Base-by-base conservation (phyloP, 2,329 filamentous ascomycete genomes). In the Epichloe baconii region DNA sequence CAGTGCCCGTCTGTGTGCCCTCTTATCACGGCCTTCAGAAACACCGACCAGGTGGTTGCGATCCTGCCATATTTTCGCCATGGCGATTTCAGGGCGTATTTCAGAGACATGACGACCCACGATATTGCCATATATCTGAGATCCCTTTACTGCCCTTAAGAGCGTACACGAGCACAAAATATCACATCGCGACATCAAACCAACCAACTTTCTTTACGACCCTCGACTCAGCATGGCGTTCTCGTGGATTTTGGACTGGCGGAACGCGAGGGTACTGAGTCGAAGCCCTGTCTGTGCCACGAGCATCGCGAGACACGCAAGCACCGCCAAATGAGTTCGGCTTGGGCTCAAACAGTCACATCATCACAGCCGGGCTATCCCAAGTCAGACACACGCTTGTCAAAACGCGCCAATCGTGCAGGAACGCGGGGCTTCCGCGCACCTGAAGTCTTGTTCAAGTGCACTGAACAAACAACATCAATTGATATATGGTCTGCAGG, bases 221-320 rank as follows among this genome's bases (percentile, higher is more conserved):
- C 87, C 0, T 72, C 80, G 11, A 80, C 83, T 43, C 80, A 83
- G 59, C 83, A 87, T 51, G 93, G 93, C 41, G 91, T 98, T 2
- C 78, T 98, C 0, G 93, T 98, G n/a, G 93, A 98, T 64, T 98
- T 98, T 70, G 93, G 93, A n/a, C 78, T 98, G 15, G 93, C 93
- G 37, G 93, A 98, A 71, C 76, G 83, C 48, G 82, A 88, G 63
- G 84, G 86, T 21, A 82, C 80, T 23, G 88, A 94, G 49, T 79
- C 75, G 64, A 86, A 87, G 61, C 82, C 83, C 2, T 97, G 91
- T 63, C 71, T 87, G n/a, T 97, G 91, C 68, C 82, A 84, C 54
- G 79, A 89, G 54, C 68, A 76, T 12, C 66, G 74, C 15, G 71
- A 77, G 19, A 76, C 80, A 21, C 83, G 88, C 52, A 82, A 82